A percentile compares a stretch with the other conserved stretches of the same genome.
Conservation (phyloP, 2,329 filamentous ascomycete genomes). For the Neofusicoccum umdonicola region DNA sequence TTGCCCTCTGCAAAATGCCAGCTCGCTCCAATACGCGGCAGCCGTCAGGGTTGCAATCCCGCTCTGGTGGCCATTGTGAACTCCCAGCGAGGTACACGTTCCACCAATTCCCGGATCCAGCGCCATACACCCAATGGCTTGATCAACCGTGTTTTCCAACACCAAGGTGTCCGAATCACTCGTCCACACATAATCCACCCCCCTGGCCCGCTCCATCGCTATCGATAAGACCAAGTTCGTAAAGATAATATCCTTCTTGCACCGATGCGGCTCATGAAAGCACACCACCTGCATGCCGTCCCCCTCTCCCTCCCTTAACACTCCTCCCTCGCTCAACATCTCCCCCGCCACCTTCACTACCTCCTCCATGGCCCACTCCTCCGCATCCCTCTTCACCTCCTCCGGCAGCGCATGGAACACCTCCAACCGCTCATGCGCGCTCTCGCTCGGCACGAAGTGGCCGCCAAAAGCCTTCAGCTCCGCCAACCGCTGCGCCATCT, state of each 20-base stretch:
- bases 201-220: slow-evolving; percentile 31
- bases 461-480: slow-evolving; percentile 20
- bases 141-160: slow-evolving; percentile 27
- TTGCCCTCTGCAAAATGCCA: slow-evolving; percentile 34
- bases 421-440: not conserved
- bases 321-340: slow-evolving; percentile 22
- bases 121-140: slow-evolving; percentile 30
- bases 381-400: not conserved
- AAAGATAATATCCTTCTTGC: slow-evolving; percentile 43
- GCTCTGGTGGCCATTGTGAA: slow-evolving; percentile 35
- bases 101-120: slow-evolving; percentile 34
- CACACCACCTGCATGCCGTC: slow-evolving; percentile 25
- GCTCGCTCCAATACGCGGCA: slow-evolving; percentile 37
- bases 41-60: slow-evolving; percentile 31
- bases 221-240: slow-evolving; percentile 36
- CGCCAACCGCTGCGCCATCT: slow-evolving; percentile 25
- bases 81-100: slow-evolving; percentile 32
- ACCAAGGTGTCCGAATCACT: slow-evolving; percentile 39
- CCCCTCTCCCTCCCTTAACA: not conserved
- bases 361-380: not conserved
- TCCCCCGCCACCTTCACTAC: slow-evolving; percentile 7
- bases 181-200: slow-evolving; percentile 38
- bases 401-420: not conserved
- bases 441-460: not conserved
- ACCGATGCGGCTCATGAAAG: slow-evolving; percentile 36